Evolutionary conservation across 371 early-diverging fungal genomes (phyloP).

Genomic region (Apophysomyces sp.): DNA sequence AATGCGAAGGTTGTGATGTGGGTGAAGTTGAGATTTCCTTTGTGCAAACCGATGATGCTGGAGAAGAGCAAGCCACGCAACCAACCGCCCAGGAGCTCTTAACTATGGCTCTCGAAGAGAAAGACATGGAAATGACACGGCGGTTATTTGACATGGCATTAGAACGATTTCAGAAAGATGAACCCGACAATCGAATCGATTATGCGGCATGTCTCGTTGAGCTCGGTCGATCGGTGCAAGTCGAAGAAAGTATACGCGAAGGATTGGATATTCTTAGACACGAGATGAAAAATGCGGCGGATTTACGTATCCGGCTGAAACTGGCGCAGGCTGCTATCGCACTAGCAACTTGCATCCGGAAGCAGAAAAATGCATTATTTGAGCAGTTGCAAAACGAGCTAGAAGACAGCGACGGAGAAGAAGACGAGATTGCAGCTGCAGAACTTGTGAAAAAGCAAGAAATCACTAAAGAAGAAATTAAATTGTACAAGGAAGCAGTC

Average conservation of each 20-base stretch:
- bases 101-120: conserved; percentile 57
- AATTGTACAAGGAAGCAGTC: conserved; percentile 34
- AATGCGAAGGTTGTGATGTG: conserved; percentile 59
- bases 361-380: conserved; percentile 25
- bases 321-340: conserved; percentile 28
- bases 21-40: conserved; percentile 63
- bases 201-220: conserved; percentile 46
- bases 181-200: conserved; percentile 38
- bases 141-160: conserved; percentile 59
- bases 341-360: conserved; percentile 21
- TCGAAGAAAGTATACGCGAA: conserved; percentile 48
- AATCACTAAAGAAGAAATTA: conserved; percentile 25
- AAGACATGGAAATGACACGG: conserved; percentile 14
- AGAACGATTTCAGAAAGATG: conserved; percentile 49
- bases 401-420: conserved; percentile 20
- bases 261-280: conserved; percentile 39
- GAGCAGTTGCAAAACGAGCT: conserved; percentile 24
- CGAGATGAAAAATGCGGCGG: conserved; percentile 12
- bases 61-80: conserved; percentile 20
- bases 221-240: conserved; percentile 35
- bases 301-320: not conserved
- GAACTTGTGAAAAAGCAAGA: conserved; percentile 34
- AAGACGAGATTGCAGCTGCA: conserved; percentile 28
- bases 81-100: conserved; percentile 54
- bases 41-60: conserved; percentile 36